These are phyloP conservation scores for Serpula lacrymans DNA, from an alignment of 768 basidiomycete species.

Conservation along the genomic window DNA sequence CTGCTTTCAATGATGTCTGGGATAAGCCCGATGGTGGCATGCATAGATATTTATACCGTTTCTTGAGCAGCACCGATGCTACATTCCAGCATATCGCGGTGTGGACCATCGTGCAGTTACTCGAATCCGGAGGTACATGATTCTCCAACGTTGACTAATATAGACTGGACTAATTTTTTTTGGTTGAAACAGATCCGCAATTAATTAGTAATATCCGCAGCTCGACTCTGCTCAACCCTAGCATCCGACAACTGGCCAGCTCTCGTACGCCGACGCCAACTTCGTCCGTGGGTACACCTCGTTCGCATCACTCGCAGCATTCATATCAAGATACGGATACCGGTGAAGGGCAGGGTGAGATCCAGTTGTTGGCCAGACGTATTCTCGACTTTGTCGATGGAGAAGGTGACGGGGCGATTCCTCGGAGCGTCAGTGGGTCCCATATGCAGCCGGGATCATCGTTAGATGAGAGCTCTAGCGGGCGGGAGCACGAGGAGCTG, in stretches of 20 bases:
- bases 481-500: conserved; percentile 75
- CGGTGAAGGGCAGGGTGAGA: conserved; percentile 89
- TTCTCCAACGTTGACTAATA: background rate
- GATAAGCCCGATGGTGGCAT: conserved; percentile 96
- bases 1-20: conserved; percentile 98
- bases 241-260: conserved; percentile 78
- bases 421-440: conserved; percentile 60
- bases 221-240: conserved; percentile 77
- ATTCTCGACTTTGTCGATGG: conserved; percentile 87
- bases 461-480: conserved; percentile 53
- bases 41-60: conserved; percentile 91
- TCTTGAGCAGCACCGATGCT: conserved; percentile 88
- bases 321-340: conserved; percentile 82
- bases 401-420: conserved; percentile 56
- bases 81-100: conserved; percentile 99
- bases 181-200: conserved; percentile 62
- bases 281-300: conserved; percentile 73
- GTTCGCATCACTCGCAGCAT: conserved; percentile 65
- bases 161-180: background rate
- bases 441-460: conserved; percentile 71
- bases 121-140: conserved; percentile 85
- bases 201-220: conserved; percentile 87
- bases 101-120: conserved; percentile 97
- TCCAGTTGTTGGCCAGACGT: conserved; percentile 76
- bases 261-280: conserved; percentile 67